A percentile compares a stretch with the other conserved stretches of the same genome.
phyloP scores from a whole-genome alignment of 805 yeast genomes.

The Schizosaccharomyces osmophilus region DNA sequence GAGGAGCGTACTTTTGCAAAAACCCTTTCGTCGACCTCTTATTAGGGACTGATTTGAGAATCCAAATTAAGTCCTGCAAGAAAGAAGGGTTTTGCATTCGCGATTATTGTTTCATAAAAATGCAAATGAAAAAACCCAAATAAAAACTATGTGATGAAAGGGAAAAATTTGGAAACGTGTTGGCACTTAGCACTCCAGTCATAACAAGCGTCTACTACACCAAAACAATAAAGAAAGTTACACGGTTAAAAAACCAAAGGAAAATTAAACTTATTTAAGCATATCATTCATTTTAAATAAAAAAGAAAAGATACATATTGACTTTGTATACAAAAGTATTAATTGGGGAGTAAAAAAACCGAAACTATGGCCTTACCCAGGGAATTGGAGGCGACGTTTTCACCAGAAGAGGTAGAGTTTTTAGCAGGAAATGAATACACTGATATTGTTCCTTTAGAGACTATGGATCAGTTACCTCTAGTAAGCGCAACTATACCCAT shows the following conservation, averaged over 20 bases:
- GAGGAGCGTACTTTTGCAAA: conserved; percentile 7
- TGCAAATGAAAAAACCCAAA: not conserved
- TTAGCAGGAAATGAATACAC: conserved; percentile 60
- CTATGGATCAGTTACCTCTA: conserved; percentile 21
- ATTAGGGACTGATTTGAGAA: conserved; percentile 11
- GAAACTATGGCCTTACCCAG: conserved; percentile 41
- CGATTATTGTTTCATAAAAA: not conserved
- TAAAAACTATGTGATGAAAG: not conserved
- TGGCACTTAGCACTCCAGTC: too few species aligned
- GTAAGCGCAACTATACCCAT: conserved; percentile 20
- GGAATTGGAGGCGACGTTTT: conserved; percentile 27
- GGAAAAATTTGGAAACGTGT: not conserved
- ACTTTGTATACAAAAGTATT: not conserved
- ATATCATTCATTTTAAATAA: not conserved
- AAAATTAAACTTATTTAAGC: too few species aligned
- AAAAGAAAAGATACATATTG: not conserved
- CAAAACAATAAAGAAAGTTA: too few species aligned
- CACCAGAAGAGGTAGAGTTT: conserved; percentile 60
- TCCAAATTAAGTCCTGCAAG: conserved; percentile 9
- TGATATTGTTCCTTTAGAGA: conserved; percentile 54
- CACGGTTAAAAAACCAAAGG: too few species aligned
- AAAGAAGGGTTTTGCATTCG: conserved; percentile 8
- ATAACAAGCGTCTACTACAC: too few species aligned
- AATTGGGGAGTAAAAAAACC: not conserved
- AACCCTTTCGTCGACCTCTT: conserved; percentile 7